phyloP scores from a whole-genome alignment of 257 asterid species.

The Penstemon barbatus region DNA sequence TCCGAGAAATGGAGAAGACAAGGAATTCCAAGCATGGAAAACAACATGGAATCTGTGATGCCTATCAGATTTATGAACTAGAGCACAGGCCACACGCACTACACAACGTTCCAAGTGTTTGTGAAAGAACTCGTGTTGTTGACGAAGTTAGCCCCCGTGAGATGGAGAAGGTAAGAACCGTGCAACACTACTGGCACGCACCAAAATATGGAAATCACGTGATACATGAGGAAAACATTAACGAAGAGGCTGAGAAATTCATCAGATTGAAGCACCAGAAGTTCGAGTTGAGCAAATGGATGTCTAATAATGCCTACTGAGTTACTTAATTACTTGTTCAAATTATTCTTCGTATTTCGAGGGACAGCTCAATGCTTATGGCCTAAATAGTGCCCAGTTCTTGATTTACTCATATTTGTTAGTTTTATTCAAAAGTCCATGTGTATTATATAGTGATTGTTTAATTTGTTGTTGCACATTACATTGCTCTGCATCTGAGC shows the following conservation, averaged over 20 bases:
- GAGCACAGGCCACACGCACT: constrained; percentile 10
- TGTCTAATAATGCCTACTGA: constrained; percentile 1
- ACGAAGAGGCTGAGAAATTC: constrained; percentile 37
- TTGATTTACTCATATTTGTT: neutral
- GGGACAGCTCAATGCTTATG: neutral
- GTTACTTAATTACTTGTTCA: neutral
- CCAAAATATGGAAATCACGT: neutral
- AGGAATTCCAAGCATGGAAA: neutral
- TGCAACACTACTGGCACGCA: neutral
- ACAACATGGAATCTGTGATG: constrained; percentile 5
- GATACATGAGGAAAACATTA: constrained; percentile 18
- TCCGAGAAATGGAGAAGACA: neutral
- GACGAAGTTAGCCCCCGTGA: neutral
- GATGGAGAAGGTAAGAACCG: constrained; percentile 3
- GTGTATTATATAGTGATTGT: neutral
- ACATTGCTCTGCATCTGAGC: no score
- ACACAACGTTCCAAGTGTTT: constrained; percentile 3
- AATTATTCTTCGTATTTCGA: neutral
- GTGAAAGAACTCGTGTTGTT: neutral
- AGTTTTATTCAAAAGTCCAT: neutral
- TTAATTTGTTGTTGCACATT: neutral
- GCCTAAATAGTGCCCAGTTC: constrained; percentile 4
- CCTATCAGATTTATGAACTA: constrained; percentile 24
- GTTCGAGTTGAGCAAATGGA: constrained; percentile 26
- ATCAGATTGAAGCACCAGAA: constrained; percentile 31